Percentiles rank a stretch among this genome's conserved stretches.
These are phyloP conservation scores for Plenodomus biglobosus DNA, from an alignment of 2,329 filamentous ascomycete species.

Conservation along the genomic window DNA sequence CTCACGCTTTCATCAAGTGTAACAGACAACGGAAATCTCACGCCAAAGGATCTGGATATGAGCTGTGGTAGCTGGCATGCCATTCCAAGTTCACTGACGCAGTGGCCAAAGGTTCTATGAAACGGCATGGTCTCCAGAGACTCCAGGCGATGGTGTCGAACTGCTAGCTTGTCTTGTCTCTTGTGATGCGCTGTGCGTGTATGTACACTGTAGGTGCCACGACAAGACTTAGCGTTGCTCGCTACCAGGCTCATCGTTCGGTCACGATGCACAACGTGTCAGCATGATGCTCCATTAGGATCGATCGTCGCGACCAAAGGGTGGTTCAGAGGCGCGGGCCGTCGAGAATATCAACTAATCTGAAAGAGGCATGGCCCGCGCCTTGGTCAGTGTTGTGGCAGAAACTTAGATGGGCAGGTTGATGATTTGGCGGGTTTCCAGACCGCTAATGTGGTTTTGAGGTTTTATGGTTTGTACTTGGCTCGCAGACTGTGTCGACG, in stretches of 20 bases:
- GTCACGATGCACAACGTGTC: not conserved
- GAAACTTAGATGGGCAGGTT: not conserved
- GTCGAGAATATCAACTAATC: conserved; percentile 4
- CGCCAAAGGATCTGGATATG: no score
- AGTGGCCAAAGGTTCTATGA: no score
- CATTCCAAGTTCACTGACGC: no score
- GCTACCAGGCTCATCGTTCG: not conserved
- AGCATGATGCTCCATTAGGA: not conserved
- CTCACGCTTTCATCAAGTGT: no score
- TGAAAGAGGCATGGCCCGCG: conserved; percentile 2
- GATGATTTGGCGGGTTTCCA: not conserved
- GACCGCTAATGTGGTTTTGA: not conserved
- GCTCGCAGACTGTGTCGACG: not conserved
- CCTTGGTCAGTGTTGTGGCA: not conserved
- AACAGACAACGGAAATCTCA: no score
- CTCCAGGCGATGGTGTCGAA: no score
- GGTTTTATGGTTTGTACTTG: not conserved
- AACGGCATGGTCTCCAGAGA: no score
- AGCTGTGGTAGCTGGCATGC: no score
- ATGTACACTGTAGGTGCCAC: not conserved
- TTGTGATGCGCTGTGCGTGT: no score
- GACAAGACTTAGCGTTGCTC: not conserved
- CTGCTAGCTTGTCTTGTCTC: no score
- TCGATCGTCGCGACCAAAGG: not conserved
- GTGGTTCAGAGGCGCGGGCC: conserved; percentile 9